Conservation (phyloP, 176 grass and related monocot species). For the Poa pratensis region DNA sequence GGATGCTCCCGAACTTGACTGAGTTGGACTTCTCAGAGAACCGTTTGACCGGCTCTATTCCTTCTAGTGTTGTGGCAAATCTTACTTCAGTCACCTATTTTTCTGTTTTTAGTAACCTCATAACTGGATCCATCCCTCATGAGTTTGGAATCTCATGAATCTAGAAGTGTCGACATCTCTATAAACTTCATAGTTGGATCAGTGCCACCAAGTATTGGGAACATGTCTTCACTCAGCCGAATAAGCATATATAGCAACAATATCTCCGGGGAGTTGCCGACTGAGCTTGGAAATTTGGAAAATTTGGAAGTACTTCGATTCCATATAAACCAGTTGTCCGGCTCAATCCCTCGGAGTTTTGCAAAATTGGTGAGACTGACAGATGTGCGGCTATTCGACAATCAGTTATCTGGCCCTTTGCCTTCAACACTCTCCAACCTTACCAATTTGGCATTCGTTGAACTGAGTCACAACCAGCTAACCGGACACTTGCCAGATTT, state of each 20-base stretch:
- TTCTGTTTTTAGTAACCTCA: neutral
- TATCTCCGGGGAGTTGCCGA: neutral
- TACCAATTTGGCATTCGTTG: neutral
- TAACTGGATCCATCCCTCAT: neutral
- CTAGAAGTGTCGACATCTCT: neutral
- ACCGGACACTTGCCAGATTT: slow-evolving; percentile 1
- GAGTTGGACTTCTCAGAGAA: neutral
- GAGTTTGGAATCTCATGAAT: slow-evolving; percentile 8
- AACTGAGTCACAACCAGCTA: neutral
- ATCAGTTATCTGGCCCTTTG: neutral
- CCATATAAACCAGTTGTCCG: neutral
- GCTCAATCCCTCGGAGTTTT: neutral
- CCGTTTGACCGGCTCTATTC: neutral
- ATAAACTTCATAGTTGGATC: neutral
- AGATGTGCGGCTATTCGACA: neutral
- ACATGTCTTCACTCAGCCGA: neutral
- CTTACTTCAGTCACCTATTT: neutral
- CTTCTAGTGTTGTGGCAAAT: neutral
- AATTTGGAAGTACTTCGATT: neutral
- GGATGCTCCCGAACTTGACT: neutral
- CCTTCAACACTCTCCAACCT: slow-evolving; percentile 18
- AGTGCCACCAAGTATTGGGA: neutral
- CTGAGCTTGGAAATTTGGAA: neutral
- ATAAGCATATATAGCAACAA: neutral
- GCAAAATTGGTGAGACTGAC: neutral